Evolutionary conservation across 768 basidiomycete genomes (phyloP), one percentile per base, ranked within the genome.

Genomic region (Hypholoma fasciculare): DNA sequence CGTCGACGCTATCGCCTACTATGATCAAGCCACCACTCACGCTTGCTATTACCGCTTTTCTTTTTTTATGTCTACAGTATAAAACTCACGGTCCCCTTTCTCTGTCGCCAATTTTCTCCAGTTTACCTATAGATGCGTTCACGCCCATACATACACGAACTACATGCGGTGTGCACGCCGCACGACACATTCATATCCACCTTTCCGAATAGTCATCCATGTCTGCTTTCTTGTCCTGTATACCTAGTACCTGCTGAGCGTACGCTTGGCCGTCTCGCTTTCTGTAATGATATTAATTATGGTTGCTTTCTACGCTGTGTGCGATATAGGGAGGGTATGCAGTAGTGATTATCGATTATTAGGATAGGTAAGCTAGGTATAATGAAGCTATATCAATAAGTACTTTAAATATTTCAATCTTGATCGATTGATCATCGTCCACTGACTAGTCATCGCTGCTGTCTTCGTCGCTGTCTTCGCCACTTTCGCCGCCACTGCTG

Each of bases 151-250:
- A 42, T 16, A 42, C 40, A 42, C 40, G 40, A 42, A 42, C 40
- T 17, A 37, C 39, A 52, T 52, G 51, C 51, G 39, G 51, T 34
- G 37, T 26, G 16, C 39, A 52, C 51, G 26, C 51, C 39, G 51
- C 51, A 52, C 8, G 27, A 49, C 40, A 34, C 6, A 7, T 36
- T 26, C 49, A 49, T 36, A 49, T 49, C 30, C 49, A 30, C 34
- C 30, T 9, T 27, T 34, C 49, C 30, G n/a, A 49, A n/a, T 34
- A 49, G 49, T 26, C 34, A 16, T 38, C 20, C 50, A 38, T 39
- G 37, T 39, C 12, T 51, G 16, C 17, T 42, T 42, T 17, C 17
- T 9, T 14, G 16, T 42, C 40, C 16, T 42, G 40, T 42, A 42
- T 42, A 42, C 13, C 5, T 17, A 42, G 40, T 42, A 42, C 16